These are phyloP conservation scores for Leccinum pseudoinsigne DNA, from an alignment of 1,284 basidiomycete genomes.

Conservation along the genomic window DNA sequence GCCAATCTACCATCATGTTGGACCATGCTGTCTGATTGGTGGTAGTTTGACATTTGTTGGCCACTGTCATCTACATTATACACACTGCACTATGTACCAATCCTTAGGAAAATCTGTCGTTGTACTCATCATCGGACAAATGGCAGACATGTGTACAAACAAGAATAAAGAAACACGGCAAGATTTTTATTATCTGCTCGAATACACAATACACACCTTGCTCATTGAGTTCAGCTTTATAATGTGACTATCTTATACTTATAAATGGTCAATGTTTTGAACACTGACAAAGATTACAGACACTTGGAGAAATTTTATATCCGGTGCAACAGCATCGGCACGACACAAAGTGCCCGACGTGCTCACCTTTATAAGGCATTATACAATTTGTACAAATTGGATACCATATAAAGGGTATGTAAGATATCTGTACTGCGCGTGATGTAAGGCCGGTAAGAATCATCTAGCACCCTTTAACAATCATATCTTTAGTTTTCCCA, in stretches of 20 bases:
- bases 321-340: not conserved
- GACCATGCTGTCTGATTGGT: not conserved
- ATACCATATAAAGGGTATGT: slow-evolving; percentile 1
- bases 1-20: not conserved
- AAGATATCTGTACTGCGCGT: not conserved
- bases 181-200: not conserved
- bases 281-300: not conserved
- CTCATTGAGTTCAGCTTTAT: not conserved
- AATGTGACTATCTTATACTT: not conserved
- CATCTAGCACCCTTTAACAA: no score
- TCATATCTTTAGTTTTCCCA: no score
- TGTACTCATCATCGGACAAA: not conserved
- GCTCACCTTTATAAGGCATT: slow-evolving; percentile 5
- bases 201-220: not conserved
- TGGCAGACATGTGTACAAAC: not conserved
- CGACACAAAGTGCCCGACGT: not conserved
- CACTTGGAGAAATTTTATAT: not conserved
- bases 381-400: not conserved
- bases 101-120: not conserved
- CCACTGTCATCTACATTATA: not conserved
- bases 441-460: no score
- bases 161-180: not conserved
- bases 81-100: not conserved
- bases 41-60: not conserved
- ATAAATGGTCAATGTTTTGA: not conserved